Evolutionary conservation across 1,284 basidiomycete species (phyloP).

Genomic region (Phlebopus sp.): DNA sequence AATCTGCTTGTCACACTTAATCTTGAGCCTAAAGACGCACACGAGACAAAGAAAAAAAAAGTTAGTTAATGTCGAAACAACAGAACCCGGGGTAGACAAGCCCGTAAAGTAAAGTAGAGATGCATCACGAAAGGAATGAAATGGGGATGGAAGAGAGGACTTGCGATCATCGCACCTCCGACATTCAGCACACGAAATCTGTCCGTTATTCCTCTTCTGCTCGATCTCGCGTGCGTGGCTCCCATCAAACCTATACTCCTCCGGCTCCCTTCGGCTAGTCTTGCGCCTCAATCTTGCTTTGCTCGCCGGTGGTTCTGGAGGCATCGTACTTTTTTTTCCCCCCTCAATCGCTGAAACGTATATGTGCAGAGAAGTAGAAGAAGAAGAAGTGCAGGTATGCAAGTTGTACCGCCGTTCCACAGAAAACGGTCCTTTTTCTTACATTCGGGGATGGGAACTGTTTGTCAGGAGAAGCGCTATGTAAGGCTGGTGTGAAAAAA

Average conservation of each 20-base stretch:
- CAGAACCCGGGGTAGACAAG: too few species aligned
- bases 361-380: not conserved
- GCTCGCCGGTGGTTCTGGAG: constrained; percentile 40
- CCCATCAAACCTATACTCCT: constrained; percentile 48
- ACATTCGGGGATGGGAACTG: constrained; percentile 16
- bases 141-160: constrained; percentile 5
- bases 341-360: too few species aligned
- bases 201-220: constrained; percentile 44
- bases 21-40: constrained; percentile 51
- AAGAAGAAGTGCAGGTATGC: constrained; percentile 5
- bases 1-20: constrained; percentile 75
- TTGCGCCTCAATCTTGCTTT: constrained; percentile 47
- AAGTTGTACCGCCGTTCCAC: constrained; percentile 2
- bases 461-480: constrained; percentile 16
- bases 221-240: constrained; percentile 52
- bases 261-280: constrained; percentile 43
- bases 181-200: constrained; percentile 69
- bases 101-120: constrained; percentile 10
- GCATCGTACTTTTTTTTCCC: constrained; percentile 33
- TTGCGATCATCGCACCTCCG: constrained; percentile 52
- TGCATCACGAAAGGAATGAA: not conserved
- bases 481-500: constrained; percentile 30
- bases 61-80: too few species aligned
- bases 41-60: constrained; percentile 11
- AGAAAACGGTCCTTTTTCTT: constrained; percentile 11